Evolutionary conservation across 495 filamentous ascomycete species (phyloP).

Genomic region (Saxophila tyrrhenica): DNA sequence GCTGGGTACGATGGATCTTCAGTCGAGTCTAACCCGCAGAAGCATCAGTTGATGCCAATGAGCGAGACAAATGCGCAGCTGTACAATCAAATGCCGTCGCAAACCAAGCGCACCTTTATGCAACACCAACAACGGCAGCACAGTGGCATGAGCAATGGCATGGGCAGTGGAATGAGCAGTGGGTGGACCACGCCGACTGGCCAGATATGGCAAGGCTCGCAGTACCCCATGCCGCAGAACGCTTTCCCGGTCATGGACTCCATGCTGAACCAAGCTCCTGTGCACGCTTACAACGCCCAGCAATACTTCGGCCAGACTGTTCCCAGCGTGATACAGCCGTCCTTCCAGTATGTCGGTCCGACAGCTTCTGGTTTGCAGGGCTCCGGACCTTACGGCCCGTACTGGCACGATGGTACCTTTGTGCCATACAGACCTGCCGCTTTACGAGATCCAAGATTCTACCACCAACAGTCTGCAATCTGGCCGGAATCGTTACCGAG

Average conservation of each 20-base stretch:
- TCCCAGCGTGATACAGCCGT: conserved; percentile 59
- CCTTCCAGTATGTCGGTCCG: conserved; percentile 59
- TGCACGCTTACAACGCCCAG: conserved; percentile 18
- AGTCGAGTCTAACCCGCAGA: conserved; percentile 71
- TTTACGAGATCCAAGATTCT: conserved; percentile 46
- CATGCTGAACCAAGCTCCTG: conserved; percentile 30
- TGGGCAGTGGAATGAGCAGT: neutral
- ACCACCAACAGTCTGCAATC: conserved; percentile 17
- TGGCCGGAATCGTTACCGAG: conserved; percentile 1
- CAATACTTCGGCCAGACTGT: conserved; percentile 33
- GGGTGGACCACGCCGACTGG: conserved; percentile 6
- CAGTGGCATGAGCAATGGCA: neutral
- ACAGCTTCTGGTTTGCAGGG: conserved; percentile 58
- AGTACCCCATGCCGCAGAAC: conserved; percentile 16
- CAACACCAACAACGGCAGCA: conserved; percentile 15
- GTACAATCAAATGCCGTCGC: neutral
- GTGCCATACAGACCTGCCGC: conserved; percentile 64
- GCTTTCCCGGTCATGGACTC: conserved; percentile 28
- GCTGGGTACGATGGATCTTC: conserved; percentile 84
- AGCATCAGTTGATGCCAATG: conserved; percentile 71
- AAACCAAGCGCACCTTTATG: conserved; percentile 10
- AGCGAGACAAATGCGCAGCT: conserved; percentile 1
- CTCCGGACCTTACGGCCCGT: conserved; percentile 54
- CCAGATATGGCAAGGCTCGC: conserved; percentile 11
- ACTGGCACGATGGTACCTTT: conserved; percentile 67